Evolutionary conservation across 192 early-diverging fungal species (phyloP).

Genomic region (Coemansia sp.): DNA sequence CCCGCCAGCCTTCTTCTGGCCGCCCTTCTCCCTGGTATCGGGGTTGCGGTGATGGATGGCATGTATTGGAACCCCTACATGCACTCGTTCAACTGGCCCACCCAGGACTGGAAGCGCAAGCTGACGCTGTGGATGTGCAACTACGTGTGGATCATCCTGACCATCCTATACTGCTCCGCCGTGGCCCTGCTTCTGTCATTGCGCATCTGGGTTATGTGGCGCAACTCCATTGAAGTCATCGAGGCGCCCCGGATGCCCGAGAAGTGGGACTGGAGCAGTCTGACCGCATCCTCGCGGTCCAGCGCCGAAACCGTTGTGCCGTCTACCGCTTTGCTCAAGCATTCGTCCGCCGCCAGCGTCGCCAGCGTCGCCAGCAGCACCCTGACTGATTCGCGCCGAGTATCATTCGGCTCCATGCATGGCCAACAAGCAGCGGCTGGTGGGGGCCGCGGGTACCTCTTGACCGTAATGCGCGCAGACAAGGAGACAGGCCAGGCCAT

Average conservation of each 20-base stretch:
- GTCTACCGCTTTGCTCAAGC: neutral
- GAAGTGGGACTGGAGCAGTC: slow-evolving; percentile 48
- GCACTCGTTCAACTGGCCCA: slow-evolving; percentile 47
- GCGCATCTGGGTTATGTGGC: slow-evolving; percentile 45
- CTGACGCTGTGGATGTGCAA: slow-evolving; percentile 48
- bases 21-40: slow-evolving; percentile 26
- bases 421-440: neutral
- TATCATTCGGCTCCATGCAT: slow-evolving; percentile 8
- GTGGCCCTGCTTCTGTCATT: slow-evolving; percentile 22
- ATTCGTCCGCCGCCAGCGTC: neutral
- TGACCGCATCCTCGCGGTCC: slow-evolving; percentile 14
- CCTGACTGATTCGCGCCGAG: neutral
- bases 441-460: slow-evolving; percentile 27
- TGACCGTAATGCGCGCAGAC: slow-evolving; percentile 28
- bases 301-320: slow-evolving; percentile 14
- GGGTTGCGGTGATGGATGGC: slow-evolving; percentile 26
- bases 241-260: slow-evolving; percentile 38
- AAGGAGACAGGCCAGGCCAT: slow-evolving; percentile 9
- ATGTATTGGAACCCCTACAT: slow-evolving; percentile 40
- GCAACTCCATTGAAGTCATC: slow-evolving; percentile 31
- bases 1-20: slow-evolving; percentile 20
- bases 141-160: slow-evolving; percentile 36
- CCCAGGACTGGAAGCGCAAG: slow-evolving; percentile 1
- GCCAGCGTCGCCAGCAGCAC: neutral
- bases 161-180: slow-evolving; percentile 30